Conservation (phyloP, 306 rosid species). For the Morella rubra region DNA sequence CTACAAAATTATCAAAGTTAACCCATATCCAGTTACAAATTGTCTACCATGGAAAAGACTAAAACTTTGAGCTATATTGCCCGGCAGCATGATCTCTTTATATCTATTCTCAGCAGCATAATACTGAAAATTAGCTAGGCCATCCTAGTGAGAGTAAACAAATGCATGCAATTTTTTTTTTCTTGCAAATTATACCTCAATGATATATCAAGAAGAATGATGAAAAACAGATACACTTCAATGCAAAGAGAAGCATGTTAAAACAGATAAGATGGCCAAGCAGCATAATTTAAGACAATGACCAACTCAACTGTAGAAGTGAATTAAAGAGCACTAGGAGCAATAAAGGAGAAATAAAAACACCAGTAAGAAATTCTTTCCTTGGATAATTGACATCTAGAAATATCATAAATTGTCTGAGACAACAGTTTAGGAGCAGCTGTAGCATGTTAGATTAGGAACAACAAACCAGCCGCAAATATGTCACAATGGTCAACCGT, state of each 20-base stretch:
- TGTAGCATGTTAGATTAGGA: not conserved
- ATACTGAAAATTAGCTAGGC: not conserved
- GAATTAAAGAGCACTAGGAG: not conserved
- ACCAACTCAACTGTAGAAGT: not conserved
- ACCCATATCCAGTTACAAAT: slow-evolving; percentile 28
- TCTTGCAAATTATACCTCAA: not conserved
- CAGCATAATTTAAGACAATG: not conserved
- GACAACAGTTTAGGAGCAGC: not conserved
- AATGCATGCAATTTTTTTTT: not conserved
- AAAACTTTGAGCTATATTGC: slow-evolving; percentile 2
- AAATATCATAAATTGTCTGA: not conserved
- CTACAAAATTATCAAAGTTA: not conserved
- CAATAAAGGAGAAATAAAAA: not conserved
- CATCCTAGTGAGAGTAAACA: not conserved
- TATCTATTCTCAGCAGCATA: not conserved
- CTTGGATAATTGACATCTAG: not conserved
- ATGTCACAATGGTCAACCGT: not conserved
- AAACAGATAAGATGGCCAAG: not conserved
- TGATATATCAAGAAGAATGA: slow-evolving; percentile 2
- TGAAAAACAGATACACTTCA: not conserved
- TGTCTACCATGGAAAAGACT: slow-evolving; percentile 14
- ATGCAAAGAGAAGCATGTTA: not conserved
- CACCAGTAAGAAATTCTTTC: not conserved
- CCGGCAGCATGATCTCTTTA: not conserved
- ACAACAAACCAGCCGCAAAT: not conserved